A percentile compares a stretch with the other conserved stretches of the same genome.
Evolutionary conservation across 441 rosid species (phyloP).

Genomic region (Gossypium davidsonii): DNA sequence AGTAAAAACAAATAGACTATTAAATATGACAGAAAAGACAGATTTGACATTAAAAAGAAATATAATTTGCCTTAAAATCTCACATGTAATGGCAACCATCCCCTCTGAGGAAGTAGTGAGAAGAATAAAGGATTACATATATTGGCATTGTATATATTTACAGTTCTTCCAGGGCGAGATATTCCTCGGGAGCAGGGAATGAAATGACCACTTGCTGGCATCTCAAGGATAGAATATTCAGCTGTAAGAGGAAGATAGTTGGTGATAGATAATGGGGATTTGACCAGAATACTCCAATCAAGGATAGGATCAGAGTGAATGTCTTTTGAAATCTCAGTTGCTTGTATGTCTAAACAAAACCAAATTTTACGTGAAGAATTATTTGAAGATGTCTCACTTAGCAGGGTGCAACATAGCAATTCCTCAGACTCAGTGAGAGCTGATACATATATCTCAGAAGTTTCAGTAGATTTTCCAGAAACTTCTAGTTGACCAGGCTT

Average conservation of each 20-base stretch:
- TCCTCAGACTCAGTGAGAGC: constrained; percentile 65
- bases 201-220: constrained; percentile 60
- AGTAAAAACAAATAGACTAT: constrained; percentile 8
- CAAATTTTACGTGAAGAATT: constrained; percentile 47
- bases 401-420: constrained; percentile 61
- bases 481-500: constrained; percentile 29
- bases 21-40: constrained; percentile 13
- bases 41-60: background rate
- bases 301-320: constrained; percentile 78
- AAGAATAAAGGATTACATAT: constrained; percentile 66
- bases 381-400: constrained; percentile 54
- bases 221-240: constrained; percentile 76
- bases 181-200: constrained; percentile 60
- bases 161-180: constrained; percentile 59
- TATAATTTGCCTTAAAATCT: constrained; percentile 23
- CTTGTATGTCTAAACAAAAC: constrained; percentile 79
- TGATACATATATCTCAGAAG: constrained; percentile 66
- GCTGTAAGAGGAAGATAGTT: constrained; percentile 83
- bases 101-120: constrained; percentile 78
- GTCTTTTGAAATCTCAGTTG: constrained; percentile 80
- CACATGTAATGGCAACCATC: constrained; percentile 86
- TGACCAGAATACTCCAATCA: constrained; percentile 85
- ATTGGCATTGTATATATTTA: constrained; percentile 71
- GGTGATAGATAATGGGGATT: constrained; percentile 73
- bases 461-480: constrained; percentile 26